These are phyloP conservation scores for Colletotrichum orchidophilum DNA, from an alignment of 2,329 filamentous ascomycete genomes.

Conservation along the genomic window DNA sequence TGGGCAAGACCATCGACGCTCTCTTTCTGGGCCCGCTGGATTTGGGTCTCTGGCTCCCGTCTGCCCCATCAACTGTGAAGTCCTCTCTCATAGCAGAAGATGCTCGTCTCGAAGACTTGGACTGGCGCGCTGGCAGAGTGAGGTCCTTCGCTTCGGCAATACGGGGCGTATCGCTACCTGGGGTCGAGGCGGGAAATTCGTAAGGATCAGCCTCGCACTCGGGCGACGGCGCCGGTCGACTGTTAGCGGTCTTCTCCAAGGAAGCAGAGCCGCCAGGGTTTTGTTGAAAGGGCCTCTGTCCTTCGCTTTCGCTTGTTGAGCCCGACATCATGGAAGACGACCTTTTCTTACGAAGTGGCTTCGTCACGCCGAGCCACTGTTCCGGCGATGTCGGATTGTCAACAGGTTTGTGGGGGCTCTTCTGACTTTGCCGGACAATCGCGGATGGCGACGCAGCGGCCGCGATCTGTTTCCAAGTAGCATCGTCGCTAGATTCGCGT, in stretches of 20 bases:
- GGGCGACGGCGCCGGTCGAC: neutral
- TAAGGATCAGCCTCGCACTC: constrained; percentile 56
- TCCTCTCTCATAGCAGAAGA: constrained; percentile 51
- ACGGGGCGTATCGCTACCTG: constrained; percentile 38
- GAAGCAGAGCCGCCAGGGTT: neutral
- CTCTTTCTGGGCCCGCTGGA: constrained; percentile 46
- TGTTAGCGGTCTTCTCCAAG: neutral
- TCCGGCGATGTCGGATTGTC: constrained; percentile 46
- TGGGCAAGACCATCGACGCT: constrained; percentile 52
- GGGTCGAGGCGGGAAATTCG: constrained; percentile 62
- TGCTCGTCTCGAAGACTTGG: constrained; percentile 48
- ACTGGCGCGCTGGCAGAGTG: constrained; percentile 41
- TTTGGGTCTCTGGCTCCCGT: constrained; percentile 40
- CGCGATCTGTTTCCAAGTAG: constrained; percentile 44
- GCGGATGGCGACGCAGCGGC: constrained; percentile 10
- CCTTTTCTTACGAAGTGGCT: constrained; percentile 52
- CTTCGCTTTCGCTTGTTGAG: constrained; percentile 23
- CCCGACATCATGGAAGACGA: constrained; percentile 43
- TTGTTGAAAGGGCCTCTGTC: constrained; percentile 6
- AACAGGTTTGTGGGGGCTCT: constrained; percentile 52
- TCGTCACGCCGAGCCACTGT: constrained; percentile 44
- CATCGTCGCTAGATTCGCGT: constrained; percentile 43
- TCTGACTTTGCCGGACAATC: neutral
- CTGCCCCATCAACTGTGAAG: constrained; percentile 39
- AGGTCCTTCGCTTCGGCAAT: constrained; percentile 40